Base-by-base conservation (phyloP, 2,329 filamentous ascomycete species). In the Cercospora beticola region DNA sequence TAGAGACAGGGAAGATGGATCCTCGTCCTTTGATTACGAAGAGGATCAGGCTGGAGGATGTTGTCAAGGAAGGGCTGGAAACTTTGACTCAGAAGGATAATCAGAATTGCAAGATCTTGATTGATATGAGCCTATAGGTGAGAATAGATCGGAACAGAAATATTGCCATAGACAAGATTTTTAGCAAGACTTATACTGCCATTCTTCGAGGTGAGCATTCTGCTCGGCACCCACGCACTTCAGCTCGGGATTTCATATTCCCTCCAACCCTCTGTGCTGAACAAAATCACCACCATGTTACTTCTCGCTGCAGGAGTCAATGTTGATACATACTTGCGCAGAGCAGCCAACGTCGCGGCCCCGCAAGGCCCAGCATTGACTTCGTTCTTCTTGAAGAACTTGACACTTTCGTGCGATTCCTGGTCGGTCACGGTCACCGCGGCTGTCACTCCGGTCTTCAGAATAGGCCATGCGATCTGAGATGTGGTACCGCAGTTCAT, bases 401-500 rank as follows among this genome's bases (percentile, higher is more conserved):
- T 71, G 0, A 88, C 82, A 0, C 88, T 87, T 0, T 80, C 67
- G 72, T 93, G 90, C 0, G 86, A 83, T 68, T 93, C 89, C 12
- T 78, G 76, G 71, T 92, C 90, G 0, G 85, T 86, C 0, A 93
- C 83, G 0, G 85, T 86, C 0, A 89, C 78, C 63, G 85, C 86
- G 0, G 84, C 86, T 78, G 91, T 87, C 0, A 92, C 83, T 0
- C 88, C 86, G 0, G 81, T 75, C 7, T 81, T 78, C 3, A 94
- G 76, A 0, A 87, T 75, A 0, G 87, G 83, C 89, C 90, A 94
- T 0, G 90, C 88, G 0, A 85, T 87, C 0, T 82, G 82, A 0
- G 90, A 92, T 0, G 91, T 83, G 0, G 88, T 91, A 0, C 90
- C 90, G 69, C 90, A 93, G 71, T 91, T 88, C 81, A 93, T 86